Evolutionary conservation across 495 filamentous ascomycete species (phyloP).

Genomic region (Lasiosphaeria ovina): DNA sequence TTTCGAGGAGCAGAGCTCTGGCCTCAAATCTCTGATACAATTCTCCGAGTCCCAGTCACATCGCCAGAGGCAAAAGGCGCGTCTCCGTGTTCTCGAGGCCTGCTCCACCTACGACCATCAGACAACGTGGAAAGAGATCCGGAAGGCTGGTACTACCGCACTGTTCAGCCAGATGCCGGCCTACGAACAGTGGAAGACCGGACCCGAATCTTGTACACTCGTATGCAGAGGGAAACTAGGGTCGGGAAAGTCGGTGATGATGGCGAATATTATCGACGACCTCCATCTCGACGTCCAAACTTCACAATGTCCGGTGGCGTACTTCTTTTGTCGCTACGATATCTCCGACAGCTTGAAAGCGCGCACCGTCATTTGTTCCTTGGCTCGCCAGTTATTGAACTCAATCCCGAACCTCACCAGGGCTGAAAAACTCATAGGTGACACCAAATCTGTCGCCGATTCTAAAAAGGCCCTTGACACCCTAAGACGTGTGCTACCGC

Average conservation of each 20-base stretch:
- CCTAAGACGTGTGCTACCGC: conserved; percentile 24
- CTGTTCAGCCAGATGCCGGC: conserved; percentile 25
- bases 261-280: conserved; percentile 46
- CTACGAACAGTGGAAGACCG: conserved; percentile 40
- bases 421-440: conserved; percentile 21
- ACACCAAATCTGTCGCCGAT: conserved; percentile 1
- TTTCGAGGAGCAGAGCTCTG: conserved; percentile 36
- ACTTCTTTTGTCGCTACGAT: conserved; percentile 48
- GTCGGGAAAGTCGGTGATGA: conserved; percentile 42
- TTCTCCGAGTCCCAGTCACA: conserved; percentile 23
- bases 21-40: conserved; percentile 27
- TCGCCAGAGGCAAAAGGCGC: conserved; percentile 29
- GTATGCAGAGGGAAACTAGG: conserved; percentile 42
- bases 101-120: conserved; percentile 44
- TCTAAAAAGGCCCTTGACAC: conserved; percentile 2
- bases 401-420: conserved; percentile 18
- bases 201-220: conserved; percentile 28
- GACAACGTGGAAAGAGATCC: conserved; percentile 42
- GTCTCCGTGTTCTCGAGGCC: conserved; percentile 32
- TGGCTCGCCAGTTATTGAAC: conserved; percentile 40
- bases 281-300: conserved; percentile 29
- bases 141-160: conserved; percentile 39
- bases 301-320: conserved; percentile 27
- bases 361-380: conserved; percentile 37
- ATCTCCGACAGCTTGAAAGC: conserved; percentile 35